phyloP scores from a whole-genome alignment of 352 stramenopile genomes.

The Globisporangium heterothallicum region DNA sequence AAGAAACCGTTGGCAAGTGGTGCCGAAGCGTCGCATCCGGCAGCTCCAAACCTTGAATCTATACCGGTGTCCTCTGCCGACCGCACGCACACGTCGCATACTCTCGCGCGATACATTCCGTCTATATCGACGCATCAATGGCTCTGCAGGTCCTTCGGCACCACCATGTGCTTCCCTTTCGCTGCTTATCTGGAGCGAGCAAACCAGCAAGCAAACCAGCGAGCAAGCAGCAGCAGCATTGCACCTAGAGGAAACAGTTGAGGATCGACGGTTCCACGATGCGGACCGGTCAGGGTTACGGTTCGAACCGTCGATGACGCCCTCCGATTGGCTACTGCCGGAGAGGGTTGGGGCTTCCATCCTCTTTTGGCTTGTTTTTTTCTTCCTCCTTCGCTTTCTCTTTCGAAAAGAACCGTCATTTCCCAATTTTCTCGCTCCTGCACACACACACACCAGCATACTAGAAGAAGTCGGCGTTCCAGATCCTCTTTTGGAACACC shows the following conservation, averaged over 20 bases:
- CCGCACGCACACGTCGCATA: slow-evolving; percentile 3
- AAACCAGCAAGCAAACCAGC: background rate
- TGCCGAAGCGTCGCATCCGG: slow-evolving; percentile 1
- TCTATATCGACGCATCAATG: background rate
- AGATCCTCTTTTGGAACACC: background rate
- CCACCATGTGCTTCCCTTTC: background rate
- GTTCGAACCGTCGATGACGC: background rate
- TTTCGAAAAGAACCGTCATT: slow-evolving; percentile 21
- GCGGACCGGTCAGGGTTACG: slow-evolving; percentile 7
- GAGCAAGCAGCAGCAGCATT: no score
- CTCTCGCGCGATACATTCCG: background rate
- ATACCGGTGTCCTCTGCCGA: background rate
- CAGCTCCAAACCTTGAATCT: background rate
- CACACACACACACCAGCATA: slow-evolving; percentile 13
- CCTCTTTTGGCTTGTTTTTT: slow-evolving; percentile 19
- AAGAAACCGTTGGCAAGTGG: slow-evolving; percentile 1
- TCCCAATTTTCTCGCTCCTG: slow-evolving; percentile 39
- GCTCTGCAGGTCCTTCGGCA: background rate
- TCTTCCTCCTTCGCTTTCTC: slow-evolving; percentile 8
- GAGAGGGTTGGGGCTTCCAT: background rate
- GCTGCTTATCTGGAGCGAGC: background rate
- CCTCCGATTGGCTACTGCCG: slow-evolving; percentile 2
- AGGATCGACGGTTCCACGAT: background rate
- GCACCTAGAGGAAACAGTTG: background rate
- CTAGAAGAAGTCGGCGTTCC: slow-evolving; percentile 10